phyloP scores from a whole-genome alignment of 176 grass and related monocot genomes.

The Aegilops umbellulata region DNA sequence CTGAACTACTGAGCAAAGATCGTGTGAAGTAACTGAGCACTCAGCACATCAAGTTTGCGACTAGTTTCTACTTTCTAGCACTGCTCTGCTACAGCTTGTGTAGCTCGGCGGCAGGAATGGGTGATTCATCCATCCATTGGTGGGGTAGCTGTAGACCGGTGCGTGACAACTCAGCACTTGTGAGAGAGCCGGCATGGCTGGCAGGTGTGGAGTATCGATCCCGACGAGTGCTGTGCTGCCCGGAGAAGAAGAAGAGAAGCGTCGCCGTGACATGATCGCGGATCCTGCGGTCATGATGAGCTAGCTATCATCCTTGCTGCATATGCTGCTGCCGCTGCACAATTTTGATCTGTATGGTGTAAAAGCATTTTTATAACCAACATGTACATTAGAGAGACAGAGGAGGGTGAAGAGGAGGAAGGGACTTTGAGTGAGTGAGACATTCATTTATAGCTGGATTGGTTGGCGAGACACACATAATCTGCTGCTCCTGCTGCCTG shows the following conservation, averaged over 20 bases:
- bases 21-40: constrained; percentile 21
- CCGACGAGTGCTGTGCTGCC: constrained; percentile 11
- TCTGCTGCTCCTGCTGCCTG: constrained; percentile 32
- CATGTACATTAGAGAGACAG: constrained; percentile 58
- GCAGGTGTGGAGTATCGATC: constrained; percentile 8
- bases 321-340: constrained; percentile 26
- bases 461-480: constrained; percentile 30
- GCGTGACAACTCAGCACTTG: constrained; percentile 23
- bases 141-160: constrained; percentile 31
- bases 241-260: background rate
- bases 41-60: background rate
- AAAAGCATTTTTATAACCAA: constrained; percentile 58
- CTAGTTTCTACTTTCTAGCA: constrained; percentile 25
- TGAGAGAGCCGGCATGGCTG: constrained; percentile 12
- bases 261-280: background rate
- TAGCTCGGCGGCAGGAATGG: constrained; percentile 22
- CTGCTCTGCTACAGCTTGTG: constrained; percentile 44
- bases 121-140: constrained; percentile 35
- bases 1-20: constrained; percentile 15
- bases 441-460: constrained; percentile 64
- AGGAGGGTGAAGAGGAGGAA: constrained; percentile 8
- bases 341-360: constrained; percentile 69
- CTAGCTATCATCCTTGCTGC: constrained; percentile 26
- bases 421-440: constrained; percentile 17
- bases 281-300: background rate